phyloP scores from a whole-genome alignment of 1,284 basidiomycete species.

The Apiotrichum mycotoxinovorans region DNA sequence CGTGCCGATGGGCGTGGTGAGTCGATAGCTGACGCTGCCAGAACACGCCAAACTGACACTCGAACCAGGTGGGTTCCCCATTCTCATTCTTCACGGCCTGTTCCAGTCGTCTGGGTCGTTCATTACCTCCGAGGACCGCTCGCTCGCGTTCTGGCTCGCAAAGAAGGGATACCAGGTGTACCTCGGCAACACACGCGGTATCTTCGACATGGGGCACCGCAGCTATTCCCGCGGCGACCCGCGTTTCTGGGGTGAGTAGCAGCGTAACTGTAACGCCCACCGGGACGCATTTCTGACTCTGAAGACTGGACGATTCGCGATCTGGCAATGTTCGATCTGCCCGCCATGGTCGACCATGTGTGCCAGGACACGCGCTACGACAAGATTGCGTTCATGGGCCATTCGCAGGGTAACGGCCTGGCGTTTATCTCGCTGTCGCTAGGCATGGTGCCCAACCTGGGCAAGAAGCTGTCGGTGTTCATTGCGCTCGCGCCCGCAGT shows the following conservation, averaged over 20 bases:
- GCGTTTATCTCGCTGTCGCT: slow-evolving; percentile 58
- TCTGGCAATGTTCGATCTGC: slow-evolving; percentile 60
- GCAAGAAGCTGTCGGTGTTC: slow-evolving; percentile 57
- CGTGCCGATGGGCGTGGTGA: slow-evolving; percentile 50
- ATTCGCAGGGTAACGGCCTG: slow-evolving; percentile 60
- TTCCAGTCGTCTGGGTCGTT: slow-evolving; percentile 63
- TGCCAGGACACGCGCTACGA: slow-evolving; percentile 58
- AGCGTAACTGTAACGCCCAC: background rate
- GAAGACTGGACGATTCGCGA: slow-evolving; percentile 62
- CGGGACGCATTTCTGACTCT: background rate
- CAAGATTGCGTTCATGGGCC: slow-evolving; percentile 61
- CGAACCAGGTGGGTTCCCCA: slow-evolving; percentile 54
- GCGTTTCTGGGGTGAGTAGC: slow-evolving; percentile 58
- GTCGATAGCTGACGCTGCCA: background rate
- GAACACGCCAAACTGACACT: background rate
- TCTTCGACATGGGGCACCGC: slow-evolving; percentile 62
- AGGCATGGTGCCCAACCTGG: slow-evolving; percentile 59
- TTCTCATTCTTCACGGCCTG: slow-evolving; percentile 61
- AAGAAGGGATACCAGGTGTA: slow-evolving; percentile 60
- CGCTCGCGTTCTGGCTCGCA: slow-evolving; percentile 61
- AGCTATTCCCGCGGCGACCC: slow-evolving; percentile 55
- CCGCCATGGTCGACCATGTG: slow-evolving; percentile 60
- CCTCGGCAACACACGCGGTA: slow-evolving; percentile 59
- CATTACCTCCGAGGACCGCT: slow-evolving; percentile 61
- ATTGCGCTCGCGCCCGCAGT: slow-evolving; percentile 62